Conservation (phyloP, 1,139 yeast species). For the Sugiyamaella sp. region DNA sequence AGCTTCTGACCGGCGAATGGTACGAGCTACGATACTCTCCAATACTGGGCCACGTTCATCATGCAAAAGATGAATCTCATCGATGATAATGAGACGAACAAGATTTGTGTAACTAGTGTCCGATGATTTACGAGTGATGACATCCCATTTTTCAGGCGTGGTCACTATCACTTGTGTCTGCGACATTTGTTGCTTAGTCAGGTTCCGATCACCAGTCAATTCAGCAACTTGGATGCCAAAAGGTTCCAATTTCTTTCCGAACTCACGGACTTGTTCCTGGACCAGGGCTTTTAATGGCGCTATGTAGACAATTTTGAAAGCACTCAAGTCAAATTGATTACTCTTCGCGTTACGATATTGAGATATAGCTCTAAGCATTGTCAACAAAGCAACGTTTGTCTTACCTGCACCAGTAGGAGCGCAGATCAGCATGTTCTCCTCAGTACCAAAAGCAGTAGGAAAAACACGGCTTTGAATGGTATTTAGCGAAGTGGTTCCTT, state of each 20-base stretch:
- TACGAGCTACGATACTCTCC: conserved; percentile 83
- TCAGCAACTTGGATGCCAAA: conserved; percentile 80
- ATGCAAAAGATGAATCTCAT: conserved; percentile 90
- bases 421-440: conserved; percentile 77
- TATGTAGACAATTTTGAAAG: conserved; percentile 81
- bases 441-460: conserved; percentile 72
- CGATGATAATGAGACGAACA: conserved; percentile 79
- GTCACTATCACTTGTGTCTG: conserved; percentile 86
- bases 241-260: conserved; percentile 66
- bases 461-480: conserved; percentile 81
- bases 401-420: conserved; percentile 99
- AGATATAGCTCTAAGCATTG: conserved; percentile 65
- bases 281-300: conserved; percentile 96
- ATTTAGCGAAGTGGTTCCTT: conserved; percentile 65
- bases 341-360: conserved; percentile 53
- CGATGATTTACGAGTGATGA: conserved; percentile 77
- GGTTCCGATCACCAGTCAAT: conserved; percentile 85
- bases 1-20: conserved; percentile 53
- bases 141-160: conserved; percentile 98
- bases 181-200: conserved; percentile 74
- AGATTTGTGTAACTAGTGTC: conserved; percentile 64
- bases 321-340: conserved; percentile 55
- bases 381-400: conserved; percentile 89
- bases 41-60: conserved; percentile 96
- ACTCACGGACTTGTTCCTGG: conserved; percentile 91